phyloP scores from a whole-genome alignment of 2,329 filamentous ascomycete genomes.

The Nemania sp. region DNA sequence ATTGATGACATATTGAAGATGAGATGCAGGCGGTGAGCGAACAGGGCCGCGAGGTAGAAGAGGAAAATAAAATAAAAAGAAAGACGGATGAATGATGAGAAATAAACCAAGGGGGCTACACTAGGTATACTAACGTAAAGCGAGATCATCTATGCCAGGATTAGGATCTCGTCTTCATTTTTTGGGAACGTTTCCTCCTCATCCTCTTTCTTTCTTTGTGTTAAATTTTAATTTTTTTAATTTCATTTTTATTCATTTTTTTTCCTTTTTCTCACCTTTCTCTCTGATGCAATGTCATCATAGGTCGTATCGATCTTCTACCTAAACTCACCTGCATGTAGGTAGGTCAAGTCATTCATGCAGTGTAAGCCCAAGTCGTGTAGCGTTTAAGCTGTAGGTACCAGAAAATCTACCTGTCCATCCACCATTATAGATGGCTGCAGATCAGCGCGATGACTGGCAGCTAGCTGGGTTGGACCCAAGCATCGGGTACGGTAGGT shows the following conservation, averaged over 20 bases:
- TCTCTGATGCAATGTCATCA: slow-evolving; percentile 6
- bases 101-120: background rate
- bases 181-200: too few relatives aligned
- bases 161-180: slow-evolving; percentile 2
- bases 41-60: background rate
- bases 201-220: too few relatives aligned
- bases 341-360: too few relatives aligned
- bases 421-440: background rate
- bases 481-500: background rate
- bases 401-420: too few relatives aligned
- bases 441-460: slow-evolving; percentile 28
- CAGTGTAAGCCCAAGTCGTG: too few relatives aligned
- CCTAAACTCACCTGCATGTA: too few relatives aligned
- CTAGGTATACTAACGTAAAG: background rate
- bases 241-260: background rate
- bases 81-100: background rate
- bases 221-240: too few relatives aligned
- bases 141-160: background rate
- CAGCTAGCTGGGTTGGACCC: slow-evolving; percentile 18
- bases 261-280: too few relatives aligned
- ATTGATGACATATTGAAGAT: slow-evolving; percentile 1
- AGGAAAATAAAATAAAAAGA: background rate
- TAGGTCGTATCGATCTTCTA: background rate
- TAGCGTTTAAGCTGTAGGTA: too few relatives aligned
- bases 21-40: background rate